A percentile compares a stretch with the other conserved stretches of the same genome.
Conservation (phyloP, 768 basidiomycete genomes). For the Collybiopsis confluens region DNA sequence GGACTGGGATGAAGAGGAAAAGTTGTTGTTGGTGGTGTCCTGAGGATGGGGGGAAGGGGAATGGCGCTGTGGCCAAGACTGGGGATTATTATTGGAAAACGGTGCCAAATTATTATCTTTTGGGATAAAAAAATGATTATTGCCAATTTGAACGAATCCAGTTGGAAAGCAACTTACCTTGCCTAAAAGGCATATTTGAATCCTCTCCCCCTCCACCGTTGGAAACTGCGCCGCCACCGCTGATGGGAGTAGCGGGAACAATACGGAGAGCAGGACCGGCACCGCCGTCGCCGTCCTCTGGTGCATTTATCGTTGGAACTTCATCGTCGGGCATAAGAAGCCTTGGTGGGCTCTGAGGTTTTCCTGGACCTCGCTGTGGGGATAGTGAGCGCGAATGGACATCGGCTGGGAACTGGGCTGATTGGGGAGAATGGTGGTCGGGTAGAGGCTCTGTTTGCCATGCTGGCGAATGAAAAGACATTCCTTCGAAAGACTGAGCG, state of each 20-base stretch:
- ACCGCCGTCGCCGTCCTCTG: conserved; percentile 46
- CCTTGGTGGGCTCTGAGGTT: conserved; percentile 62
- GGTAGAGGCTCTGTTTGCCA: conserved; percentile 50
- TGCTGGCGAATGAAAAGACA: conserved; percentile 62
- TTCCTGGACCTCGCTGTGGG: conserved; percentile 29
- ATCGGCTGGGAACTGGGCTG: conserved; percentile 13
- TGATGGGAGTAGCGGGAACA: conserved; percentile 79
- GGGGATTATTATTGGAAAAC: neutral
- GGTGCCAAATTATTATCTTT: conserved; percentile 6
- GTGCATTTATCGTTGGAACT: conserved; percentile 56
- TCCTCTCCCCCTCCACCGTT: conserved; percentile 23
- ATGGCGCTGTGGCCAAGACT: neutral
- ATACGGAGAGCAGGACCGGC: conserved; percentile 68
- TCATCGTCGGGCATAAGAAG: conserved; percentile 32
- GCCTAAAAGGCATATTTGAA: conserved; percentile 42
- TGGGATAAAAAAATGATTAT: neutral
- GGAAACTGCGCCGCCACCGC: conserved; percentile 48
- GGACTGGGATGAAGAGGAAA: conserved; percentile 8
- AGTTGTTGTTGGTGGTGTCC: neutral
- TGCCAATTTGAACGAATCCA: neutral
- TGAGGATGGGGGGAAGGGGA: conserved; percentile 8
- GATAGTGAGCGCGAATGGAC: conserved; percentile 17
- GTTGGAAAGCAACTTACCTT: conserved; percentile 37
- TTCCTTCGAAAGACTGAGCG: conserved; percentile 54
- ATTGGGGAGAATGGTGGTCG: conserved; percentile 26